Base-by-base conservation (phyloP, 1,284 basidiomycete genomes). In the Golubevia pallescens region DNA sequence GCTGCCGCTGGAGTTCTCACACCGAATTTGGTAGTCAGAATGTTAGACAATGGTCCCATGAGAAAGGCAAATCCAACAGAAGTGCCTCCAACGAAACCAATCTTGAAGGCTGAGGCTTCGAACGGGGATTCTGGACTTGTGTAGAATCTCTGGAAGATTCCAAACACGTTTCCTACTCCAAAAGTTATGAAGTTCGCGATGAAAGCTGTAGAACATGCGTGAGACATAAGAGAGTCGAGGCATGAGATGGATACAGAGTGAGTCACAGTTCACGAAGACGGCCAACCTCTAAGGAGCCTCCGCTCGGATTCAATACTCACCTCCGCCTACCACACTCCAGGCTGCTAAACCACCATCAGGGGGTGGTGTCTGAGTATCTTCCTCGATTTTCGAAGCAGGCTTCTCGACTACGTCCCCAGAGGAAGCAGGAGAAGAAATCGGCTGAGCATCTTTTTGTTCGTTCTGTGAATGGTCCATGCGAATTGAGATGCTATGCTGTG, bases 1-100 rank as follows among this genome's bases (percentile, higher is more conserved):
- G 59, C 23, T 60, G 61, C 57, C 21, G 59, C 55, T 21, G 57
- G 61, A 5, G 61, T 32, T 24, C 61, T 55, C 14, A 62, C 34
- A n/a, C 55, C 34, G 23, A 23, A 14, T 8, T 48, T n/a, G 19
- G 58, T 21, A 24, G 32, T 58, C 55, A 57, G 28, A 13, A 58
- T 24, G 56, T 62, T 60, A n/a, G 21, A 13, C 10, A 62, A 19
- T 8, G 61, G 61, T 24, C 61, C 61, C 5, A 23, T 23, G 42
- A 23, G 14, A 51, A 60, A 57, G 14, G 57, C 28, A 21, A 62
- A 57, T 38, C 48, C 57, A 38, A 62, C 54, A 7, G 57, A 5
- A 4, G 20, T 24, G 16, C 23, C 23, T 34, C 58, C 34, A 16
- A 32, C 19, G 14, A 60, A 60, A 2, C 58, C 34, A 42, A 14